Evolutionary conservation across 2,329 filamentous ascomycete genomes (phyloP).

Genomic region (Venturia asperata): DNA sequence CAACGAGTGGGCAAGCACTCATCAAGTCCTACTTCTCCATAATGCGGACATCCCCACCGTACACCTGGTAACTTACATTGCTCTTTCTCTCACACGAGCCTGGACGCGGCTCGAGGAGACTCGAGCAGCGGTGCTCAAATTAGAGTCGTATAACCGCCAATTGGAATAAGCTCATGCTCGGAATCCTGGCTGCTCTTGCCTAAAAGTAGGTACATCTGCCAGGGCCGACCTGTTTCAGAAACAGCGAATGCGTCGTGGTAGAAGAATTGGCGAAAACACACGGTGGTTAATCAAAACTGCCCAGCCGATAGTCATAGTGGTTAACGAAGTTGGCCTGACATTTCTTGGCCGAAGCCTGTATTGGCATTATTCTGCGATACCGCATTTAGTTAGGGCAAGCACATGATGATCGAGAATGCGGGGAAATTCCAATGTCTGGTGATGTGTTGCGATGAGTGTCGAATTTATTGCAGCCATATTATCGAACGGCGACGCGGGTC

Average conservation of each 20-base stretch:
- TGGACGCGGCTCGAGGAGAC: neutral
- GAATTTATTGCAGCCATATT: neutral
- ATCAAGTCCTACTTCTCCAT: neutral
- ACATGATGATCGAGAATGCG: neutral
- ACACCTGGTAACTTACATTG: neutral
- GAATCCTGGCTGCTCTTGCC: neutral
- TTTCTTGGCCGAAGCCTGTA: neutral
- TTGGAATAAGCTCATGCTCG: neutral
- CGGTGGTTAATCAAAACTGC: neutral
- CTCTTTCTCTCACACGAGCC: neutral
- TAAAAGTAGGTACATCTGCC: neutral
- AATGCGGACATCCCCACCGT: neutral
- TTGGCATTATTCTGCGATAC: neutral
- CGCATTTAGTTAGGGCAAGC: neutral
- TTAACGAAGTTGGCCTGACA: neutral
- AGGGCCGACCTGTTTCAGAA: neutral
- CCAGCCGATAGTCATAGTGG: neutral
- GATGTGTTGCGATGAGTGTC: neutral
- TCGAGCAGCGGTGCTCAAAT: neutral
- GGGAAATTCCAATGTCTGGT: neutral
- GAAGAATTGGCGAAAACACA: too few relatives aligned
- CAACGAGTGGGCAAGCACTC: neutral
- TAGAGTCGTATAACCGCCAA: too few relatives aligned
- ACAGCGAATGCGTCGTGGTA: neutral
- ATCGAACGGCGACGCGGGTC: neutral